Evolutionary conservation across 2,329 filamentous ascomycete genomes (phyloP), one percentile per base, ranked within the genome.

Genomic region (Fusarium nelsonii): DNA sequence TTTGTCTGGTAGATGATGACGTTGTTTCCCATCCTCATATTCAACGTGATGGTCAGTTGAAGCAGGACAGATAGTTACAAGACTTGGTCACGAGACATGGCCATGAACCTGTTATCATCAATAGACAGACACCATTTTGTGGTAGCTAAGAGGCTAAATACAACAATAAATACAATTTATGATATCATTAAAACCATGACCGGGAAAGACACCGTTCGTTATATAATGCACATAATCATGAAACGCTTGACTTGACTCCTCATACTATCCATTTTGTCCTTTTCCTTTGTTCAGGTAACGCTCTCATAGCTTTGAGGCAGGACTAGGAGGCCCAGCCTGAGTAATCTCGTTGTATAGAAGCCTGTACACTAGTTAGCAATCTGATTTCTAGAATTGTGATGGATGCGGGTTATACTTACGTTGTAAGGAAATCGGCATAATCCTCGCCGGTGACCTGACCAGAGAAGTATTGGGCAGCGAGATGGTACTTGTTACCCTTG

Each of bases 361-460:
- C 53, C 91, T 96, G 66, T 32, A 54, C 14, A 68, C 49, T 37
- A n/a, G 39, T 68, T 39, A 69, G 55, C 49, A 23, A 33, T 18
- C 10, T 41, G 30, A 7, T 20, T 34, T 43, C 9, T 45, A 48
- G 7, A 32, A 7, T 14, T 33, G 39, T 7, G 44, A 37, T 26
- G 16, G 30, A 30, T 18, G 11, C 28, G 39, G 39, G 14, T 15
- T 54, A 43, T 58, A 83, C 91, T 86, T 84, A 93, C 90, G 84
- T 83, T 9, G 93, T 97, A 84, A 99, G 82, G 84, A 98, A 98
- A 81, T 99, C 96, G 14, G 94, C 94, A 80, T 98, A 98, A 73
- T 97, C 94, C 85, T 98, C 96, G 58, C 96, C 96, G 4, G 95
- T 98, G 60, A 98, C 92, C 85, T 99, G 96, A 45, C 88, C 85